Evolutionary conservation across 441 rosid genomes (phyloP).

Genomic region (Macaranga tanarius): DNA sequence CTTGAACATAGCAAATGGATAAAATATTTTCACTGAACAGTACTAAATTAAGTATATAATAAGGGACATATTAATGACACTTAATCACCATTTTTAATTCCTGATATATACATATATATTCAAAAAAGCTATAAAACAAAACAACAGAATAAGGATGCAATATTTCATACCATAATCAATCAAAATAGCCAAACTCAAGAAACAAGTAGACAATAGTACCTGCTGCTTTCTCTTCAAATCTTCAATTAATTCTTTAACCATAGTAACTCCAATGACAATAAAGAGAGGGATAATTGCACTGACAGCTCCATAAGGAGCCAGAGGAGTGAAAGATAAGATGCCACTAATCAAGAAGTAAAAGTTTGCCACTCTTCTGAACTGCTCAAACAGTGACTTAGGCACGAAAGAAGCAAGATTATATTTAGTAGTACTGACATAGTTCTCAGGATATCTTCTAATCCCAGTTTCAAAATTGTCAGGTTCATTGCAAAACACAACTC

Average conservation of each 20-base stretch:
- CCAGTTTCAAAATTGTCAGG: constrained; percentile 58
- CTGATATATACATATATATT: neutral
- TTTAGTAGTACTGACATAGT: constrained; percentile 79
- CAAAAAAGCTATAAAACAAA: neutral
- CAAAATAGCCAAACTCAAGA: constrained; percentile 8
- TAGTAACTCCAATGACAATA: constrained; percentile 68
- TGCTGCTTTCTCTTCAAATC: constrained; percentile 78
- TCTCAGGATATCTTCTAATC: constrained; percentile 45
- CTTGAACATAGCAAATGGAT: neutral
- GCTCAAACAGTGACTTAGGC: constrained; percentile 92
- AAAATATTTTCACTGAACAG: too few species aligned
- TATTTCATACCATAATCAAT: neutral
- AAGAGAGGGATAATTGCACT: constrained; percentile 80
- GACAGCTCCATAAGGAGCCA: constrained; percentile 74
- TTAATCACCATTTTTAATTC: neutral
- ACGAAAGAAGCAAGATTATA: constrained; percentile 69
- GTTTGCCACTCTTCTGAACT: constrained; percentile 93
- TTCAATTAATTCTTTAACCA: constrained; percentile 87
- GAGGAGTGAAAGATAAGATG: constrained; percentile 63
- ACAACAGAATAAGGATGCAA: neutral
- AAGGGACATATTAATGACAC: neutral
- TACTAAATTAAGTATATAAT: too few species aligned
- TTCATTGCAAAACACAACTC: constrained; percentile 82
- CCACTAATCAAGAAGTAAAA: constrained; percentile 81
- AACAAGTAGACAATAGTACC: constrained; percentile 37